Conservation (phyloP, 1,284 basidiomycete species). For the Tylopilus sp. region DNA sequence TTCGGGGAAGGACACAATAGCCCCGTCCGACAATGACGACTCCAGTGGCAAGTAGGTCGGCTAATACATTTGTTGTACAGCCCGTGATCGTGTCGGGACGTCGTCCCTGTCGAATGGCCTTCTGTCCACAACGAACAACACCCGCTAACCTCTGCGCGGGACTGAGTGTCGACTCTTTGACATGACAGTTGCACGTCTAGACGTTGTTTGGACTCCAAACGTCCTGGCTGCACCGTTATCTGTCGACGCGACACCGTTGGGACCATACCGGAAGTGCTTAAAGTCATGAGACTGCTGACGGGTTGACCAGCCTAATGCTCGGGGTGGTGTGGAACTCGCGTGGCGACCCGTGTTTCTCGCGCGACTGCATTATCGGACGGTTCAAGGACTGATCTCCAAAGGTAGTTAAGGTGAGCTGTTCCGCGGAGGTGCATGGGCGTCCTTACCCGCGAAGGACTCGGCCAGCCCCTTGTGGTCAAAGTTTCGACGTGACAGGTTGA, state of each 20-base stretch:
- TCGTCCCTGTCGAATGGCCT: neutral
- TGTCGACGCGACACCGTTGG: neutral
- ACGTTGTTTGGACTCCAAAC: too few relatives aligned
- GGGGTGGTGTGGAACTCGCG: neutral
- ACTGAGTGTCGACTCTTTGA: neutral
- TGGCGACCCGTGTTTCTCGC: conserved; percentile 1
- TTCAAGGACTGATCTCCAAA: neutral
- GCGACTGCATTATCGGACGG: neutral
- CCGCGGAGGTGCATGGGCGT: neutral
- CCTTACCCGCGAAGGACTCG: conserved; percentile 1
- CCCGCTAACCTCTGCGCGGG: neutral
- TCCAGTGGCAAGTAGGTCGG: too few relatives aligned
- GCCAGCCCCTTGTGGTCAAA: neutral
- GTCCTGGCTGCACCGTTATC: neutral
- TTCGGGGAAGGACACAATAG: too few relatives aligned
- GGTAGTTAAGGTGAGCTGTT: neutral
- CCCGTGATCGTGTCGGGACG: too few relatives aligned
- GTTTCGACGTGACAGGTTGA: too few relatives aligned
- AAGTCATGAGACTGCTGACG: neutral
- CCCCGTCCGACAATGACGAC: too few relatives aligned
- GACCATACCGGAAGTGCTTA: neutral
- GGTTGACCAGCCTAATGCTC: neutral
- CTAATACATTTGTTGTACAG: neutral
- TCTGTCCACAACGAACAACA: neutral
- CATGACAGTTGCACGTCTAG: too few relatives aligned